Percentiles rank a stretch among this genome's conserved stretches.
Conservation (phyloP, 768 basidiomycete genomes). For the Amanita phalloides region DNA sequence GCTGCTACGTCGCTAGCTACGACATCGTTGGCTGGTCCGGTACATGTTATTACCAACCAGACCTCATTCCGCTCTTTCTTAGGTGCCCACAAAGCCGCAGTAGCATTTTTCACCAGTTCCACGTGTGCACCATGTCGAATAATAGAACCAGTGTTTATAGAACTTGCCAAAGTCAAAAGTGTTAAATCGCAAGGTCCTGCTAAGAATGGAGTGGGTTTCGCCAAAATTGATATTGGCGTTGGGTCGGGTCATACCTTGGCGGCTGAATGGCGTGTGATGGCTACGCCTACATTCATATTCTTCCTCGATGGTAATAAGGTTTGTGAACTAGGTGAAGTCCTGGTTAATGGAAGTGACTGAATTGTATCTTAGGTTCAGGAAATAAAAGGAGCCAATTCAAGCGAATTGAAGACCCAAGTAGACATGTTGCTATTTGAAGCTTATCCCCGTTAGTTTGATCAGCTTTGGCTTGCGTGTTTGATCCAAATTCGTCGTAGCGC, state of each 20-base stretch:
- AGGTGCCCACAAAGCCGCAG: slow-evolving; percentile 53
- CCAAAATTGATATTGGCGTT: slow-evolving; percentile 73
- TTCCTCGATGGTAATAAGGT: slow-evolving; percentile 73
- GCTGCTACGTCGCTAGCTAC: slow-evolving; percentile 25
- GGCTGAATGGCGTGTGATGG: slow-evolving; percentile 51
- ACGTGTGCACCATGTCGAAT: slow-evolving; percentile 72
- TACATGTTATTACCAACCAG: slow-evolving; percentile 67
- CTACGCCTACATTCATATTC: slow-evolving; percentile 86
- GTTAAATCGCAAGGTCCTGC: slow-evolving; percentile 10
- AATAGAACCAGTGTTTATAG: slow-evolving; percentile 79
- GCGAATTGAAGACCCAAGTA: slow-evolving; percentile 62
- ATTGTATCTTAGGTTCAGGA: slow-evolving; percentile 42
- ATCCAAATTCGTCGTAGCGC: slow-evolving; percentile 36
- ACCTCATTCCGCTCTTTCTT: slow-evolving; percentile 63
- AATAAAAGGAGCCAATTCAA: slow-evolving; percentile 59
- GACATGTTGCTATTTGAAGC: slow-evolving; percentile 67
- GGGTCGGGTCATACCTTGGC: slow-evolving; percentile 56
- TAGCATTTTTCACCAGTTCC: slow-evolving; percentile 74
- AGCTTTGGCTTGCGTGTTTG: background rate
- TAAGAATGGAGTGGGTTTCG: slow-evolving; percentile 56
- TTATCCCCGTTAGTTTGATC: slow-evolving; percentile 57
- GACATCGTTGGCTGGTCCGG: slow-evolving; percentile 43
- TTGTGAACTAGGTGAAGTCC: slow-evolving; percentile 4
- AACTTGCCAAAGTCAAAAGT: slow-evolving; percentile 57
- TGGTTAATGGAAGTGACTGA: background rate